Evolutionary conservation across 805 yeast species (phyloP).

Genomic region (Saccharomycopsis fermentans): DNA sequence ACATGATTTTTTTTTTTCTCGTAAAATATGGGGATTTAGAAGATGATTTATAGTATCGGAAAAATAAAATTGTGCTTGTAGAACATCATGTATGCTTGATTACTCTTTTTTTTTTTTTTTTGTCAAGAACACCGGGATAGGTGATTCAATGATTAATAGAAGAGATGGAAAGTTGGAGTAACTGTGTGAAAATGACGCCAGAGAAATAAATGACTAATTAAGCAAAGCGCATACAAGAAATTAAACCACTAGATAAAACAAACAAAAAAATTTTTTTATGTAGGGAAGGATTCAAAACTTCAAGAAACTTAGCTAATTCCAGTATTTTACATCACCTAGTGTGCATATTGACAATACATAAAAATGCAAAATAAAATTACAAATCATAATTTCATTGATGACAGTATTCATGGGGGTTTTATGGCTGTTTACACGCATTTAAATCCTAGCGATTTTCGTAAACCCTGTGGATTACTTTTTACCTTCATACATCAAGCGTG

Average conservation of each 20-base stretch:
- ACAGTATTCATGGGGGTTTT: too few species aligned
- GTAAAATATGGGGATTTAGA: not conserved
- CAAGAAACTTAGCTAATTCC: not conserved
- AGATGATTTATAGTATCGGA: not conserved
- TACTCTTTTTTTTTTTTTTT: not conserved
- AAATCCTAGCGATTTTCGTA: too few species aligned
- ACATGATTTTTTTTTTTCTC: not conserved
- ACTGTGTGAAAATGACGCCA: not conserved
- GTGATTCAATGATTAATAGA: not conserved
- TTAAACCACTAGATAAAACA: not conserved
- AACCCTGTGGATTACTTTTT: too few species aligned
- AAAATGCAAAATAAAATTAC: not conserved
- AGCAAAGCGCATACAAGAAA: not conserved
- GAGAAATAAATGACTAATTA: not conserved
- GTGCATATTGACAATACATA: not conserved
- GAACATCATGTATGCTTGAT: not conserved
- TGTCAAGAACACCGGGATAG: slow-evolving; percentile 2
- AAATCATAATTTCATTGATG: too few species aligned
- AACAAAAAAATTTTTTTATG: not conserved
- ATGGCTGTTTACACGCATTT: too few species aligned
- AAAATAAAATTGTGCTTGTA: not conserved
- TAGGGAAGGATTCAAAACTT: not conserved
- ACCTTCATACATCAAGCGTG: too few species aligned
- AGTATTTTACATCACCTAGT: not conserved
- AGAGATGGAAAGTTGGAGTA: not conserved